phyloP scores from a whole-genome alignment of 169 alveolate species.

The Toxoplasma gondii region DNA sequence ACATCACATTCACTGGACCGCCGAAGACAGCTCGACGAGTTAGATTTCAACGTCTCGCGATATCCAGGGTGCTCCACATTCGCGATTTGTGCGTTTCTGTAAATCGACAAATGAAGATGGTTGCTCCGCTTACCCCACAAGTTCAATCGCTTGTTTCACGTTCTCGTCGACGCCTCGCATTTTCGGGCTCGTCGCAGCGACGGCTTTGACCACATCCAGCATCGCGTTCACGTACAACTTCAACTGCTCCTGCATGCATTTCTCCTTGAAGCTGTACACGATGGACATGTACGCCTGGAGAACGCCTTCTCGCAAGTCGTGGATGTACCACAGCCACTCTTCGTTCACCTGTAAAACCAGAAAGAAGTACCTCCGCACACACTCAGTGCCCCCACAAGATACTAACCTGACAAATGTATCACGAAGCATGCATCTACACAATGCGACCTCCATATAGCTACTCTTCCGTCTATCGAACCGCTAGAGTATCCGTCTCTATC shows the following conservation, averaged over 20 bases:
- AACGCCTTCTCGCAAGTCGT: conserved; percentile 88
- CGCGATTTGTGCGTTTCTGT: too few species aligned
- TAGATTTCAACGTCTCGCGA: too few species aligned
- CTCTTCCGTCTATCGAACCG: background rate
- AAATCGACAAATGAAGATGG: too few species aligned
- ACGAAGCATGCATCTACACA: background rate
- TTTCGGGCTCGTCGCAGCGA: conserved; percentile 73
- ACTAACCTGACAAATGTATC: background rate
- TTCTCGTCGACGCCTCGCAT: conserved; percentile 58
- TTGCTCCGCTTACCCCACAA: conserved; percentile 46
- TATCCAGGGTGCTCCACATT: too few species aligned
- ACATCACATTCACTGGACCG: too few species aligned
- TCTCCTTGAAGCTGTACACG: conserved; percentile 89
- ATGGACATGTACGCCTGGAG: conserved; percentile 89
- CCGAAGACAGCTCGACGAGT: too few species aligned
- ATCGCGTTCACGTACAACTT: conserved; percentile 84
- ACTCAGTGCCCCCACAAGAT: background rate
- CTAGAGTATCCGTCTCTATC: background rate
- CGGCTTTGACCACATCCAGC: conserved; percentile 83
- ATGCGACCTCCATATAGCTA: background rate
- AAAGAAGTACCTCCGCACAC: background rate
- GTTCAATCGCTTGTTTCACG: conserved; percentile 68
- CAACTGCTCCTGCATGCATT: conserved; percentile 77
- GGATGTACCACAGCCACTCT: conserved; percentile 90
- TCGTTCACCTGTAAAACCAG: conserved; percentile 80